Conservation (phyloP, 345 rosid genomes). For the Eucalyptus pumila region DNA sequence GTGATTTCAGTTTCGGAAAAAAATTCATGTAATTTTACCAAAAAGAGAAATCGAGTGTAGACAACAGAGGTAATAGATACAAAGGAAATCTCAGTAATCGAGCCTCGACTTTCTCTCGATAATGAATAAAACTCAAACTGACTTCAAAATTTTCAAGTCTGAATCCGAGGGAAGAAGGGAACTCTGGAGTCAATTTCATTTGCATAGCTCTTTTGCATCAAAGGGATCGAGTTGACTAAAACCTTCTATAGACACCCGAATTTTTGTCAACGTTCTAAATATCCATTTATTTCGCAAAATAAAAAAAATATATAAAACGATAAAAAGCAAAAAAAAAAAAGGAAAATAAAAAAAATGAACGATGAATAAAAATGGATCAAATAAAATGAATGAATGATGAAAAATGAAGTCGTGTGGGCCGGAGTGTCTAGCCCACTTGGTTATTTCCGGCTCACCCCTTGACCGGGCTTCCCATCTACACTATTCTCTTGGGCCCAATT, state of each 20-base stretch:
- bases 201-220: neutral
- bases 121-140: rapidly evolving
- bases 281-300: too few relatives aligned
- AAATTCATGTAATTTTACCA: rapidly evolving
- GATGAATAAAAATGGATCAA: too few relatives aligned
- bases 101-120: neutral
- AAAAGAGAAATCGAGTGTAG: neutral
- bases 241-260: rapidly evolving
- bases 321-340: rapidly evolving
- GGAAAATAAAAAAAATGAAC: rapidly evolving
- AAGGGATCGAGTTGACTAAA: too few relatives aligned
- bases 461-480: too few relatives aligned
- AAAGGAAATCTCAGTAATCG: neutral
- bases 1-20: neutral
- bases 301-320: too few relatives aligned
- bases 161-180: neutral
- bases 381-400: too few relatives aligned
- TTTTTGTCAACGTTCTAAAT: too few relatives aligned
- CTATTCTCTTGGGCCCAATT: too few relatives aligned
- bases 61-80: neutral
- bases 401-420: too few relatives aligned
- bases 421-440: too few relatives aligned
- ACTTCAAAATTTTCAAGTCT: neutral
- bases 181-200: neutral
- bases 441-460: too few relatives aligned